Base-by-base conservation (phyloP, 176 grass and related monocot genomes). In the Otatea glauca region DNA sequence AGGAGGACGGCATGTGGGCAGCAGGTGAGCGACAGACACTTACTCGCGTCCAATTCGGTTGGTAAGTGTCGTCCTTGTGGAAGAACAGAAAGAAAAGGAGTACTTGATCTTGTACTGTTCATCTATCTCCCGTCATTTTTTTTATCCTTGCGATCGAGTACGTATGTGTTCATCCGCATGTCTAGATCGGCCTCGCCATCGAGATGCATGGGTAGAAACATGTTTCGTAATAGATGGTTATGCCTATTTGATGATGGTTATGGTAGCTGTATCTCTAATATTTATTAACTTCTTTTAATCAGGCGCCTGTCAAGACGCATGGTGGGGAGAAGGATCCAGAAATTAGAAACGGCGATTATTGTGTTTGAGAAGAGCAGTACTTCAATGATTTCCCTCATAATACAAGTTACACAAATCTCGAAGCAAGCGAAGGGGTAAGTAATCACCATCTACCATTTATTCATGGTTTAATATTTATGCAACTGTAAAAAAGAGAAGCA, bases 31-130 rank as follows among this genome's bases (percentile, higher is more conserved):
- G 55, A 27, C 42, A 29, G 59, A 48, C 25, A 63, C 39, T 61
- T 77, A 32, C 58, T n/a, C 21, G 38, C 67, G 41, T 70, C 68
- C 68, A 45, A 9, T 24, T 48, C 41, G 58, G 43, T 78, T 70
- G 41, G 41, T 70, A 14, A 43, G 10, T 11, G 11, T 21, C 54
- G 54, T 58, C 54, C 2, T 51, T 51, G 49, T 5, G 15, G 15
- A 51, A 51, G 49, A 51, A 0, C 4, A 5, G 49, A 51, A 51
- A 3, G 16, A 16, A 56, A 21, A 7, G 1, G 18, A 3, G 54
- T 58, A 21, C 13, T 47, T 70, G n/a, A 44, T 70, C 68, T 24
- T 70, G 43, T 24, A 2, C 20, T 71, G 68, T 45, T 71, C 39
- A 3, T 7, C 54, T 3, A n/a, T 58, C 54, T 58, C 4, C 54